Evolutionary conservation across 306 rosid species (phyloP).

Genomic region (Glycyrrhiza uralensis): DNA sequence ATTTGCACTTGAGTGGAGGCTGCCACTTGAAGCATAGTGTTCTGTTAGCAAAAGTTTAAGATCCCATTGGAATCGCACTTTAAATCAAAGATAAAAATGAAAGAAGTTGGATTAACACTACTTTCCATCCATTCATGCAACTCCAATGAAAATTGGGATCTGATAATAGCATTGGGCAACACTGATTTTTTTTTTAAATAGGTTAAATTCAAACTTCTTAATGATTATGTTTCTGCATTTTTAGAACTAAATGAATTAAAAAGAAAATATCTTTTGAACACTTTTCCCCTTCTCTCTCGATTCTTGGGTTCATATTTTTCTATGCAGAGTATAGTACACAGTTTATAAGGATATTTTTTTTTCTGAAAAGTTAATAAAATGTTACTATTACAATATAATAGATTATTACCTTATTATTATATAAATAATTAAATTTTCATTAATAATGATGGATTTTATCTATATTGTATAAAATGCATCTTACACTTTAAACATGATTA

Average conservation of each 20-base stretch:
- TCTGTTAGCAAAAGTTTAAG: slow-evolving; percentile 14
- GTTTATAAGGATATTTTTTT: not conserved
- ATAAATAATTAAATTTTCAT: not conserved
- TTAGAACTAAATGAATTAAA: not conserved
- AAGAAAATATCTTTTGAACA: too few species aligned
- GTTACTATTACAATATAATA: not conserved
- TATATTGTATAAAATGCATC: not conserved
- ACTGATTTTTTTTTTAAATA: not conserved
- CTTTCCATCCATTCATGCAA: slow-evolving; percentile 30
- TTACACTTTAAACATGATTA: not conserved
- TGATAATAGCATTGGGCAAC: slow-evolving; percentile 6
- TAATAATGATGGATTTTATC: not conserved
- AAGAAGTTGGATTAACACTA: not conserved
- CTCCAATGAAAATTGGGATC: slow-evolving; percentile 6
- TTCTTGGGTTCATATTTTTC: not conserved
- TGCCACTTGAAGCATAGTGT: slow-evolving; percentile 29
- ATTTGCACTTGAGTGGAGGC: slow-evolving; percentile 30
- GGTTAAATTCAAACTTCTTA: not conserved
- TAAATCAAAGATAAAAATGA: not conserved
- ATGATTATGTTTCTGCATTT: slow-evolving; percentile 20
- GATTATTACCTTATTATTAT: not conserved
- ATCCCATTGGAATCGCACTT: slow-evolving; percentile 25
- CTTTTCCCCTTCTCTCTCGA: not conserved
- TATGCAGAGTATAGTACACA: not conserved
- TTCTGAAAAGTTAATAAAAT: not conserved